Conservation (phyloP, 2,329 filamentous ascomycete species). For the Aspergillus sp. region DNA sequence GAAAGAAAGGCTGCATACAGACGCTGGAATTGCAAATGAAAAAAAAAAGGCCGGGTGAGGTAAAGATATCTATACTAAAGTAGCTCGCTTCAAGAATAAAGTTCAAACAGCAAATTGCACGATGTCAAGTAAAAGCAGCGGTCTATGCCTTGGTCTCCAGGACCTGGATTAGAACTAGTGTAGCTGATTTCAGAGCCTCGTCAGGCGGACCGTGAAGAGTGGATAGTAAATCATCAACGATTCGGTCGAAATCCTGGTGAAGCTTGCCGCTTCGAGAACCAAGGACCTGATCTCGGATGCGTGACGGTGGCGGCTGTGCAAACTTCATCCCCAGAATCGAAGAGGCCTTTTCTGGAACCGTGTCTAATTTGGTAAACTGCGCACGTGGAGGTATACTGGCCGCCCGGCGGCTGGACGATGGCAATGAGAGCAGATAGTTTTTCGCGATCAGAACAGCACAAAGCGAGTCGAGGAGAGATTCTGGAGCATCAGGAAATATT, state of each 20-base stretch:
- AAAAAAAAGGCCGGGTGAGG: neutral
- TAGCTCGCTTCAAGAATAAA: neutral
- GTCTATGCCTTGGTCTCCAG: conserved; percentile 37
- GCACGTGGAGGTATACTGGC: conserved; percentile 24
- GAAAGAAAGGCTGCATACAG: neutral
- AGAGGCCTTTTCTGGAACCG: conserved; percentile 39
- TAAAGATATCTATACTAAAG: neutral
- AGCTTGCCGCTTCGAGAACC: conserved; percentile 37
- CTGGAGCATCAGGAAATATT: conserved; percentile 40
- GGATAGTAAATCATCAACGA: conserved; percentile 43
- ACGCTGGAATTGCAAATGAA: neutral
- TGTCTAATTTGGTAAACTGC: conserved; percentile 32
- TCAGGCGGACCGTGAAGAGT: conserved; percentile 42
- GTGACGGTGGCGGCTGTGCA: conserved; percentile 30
- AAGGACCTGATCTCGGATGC: conserved; percentile 36
- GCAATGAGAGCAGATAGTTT: conserved; percentile 42
- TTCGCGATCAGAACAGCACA: conserved; percentile 44
- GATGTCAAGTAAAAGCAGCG: neutral
- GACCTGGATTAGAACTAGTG: conserved; percentile 43
- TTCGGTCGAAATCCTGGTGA: conserved; percentile 36
- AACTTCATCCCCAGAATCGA: conserved; percentile 39
- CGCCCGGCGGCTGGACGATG: conserved; percentile 31
- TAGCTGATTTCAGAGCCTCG: conserved; percentile 41
- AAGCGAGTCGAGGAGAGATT: conserved; percentile 41
- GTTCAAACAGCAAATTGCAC: neutral